phyloP scores from a whole-genome alignment of 306 rosid species.

The Prunus persica region Prunus_persica_NCBIv2 NC_034012.1:2375001-2375500 shows the following conservation, averaged over 20 bases:
- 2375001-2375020: slow-evolving; percentile 20
- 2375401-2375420: background rate
- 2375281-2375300: slow-evolving; percentile 49
- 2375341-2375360: background rate
- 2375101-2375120: background rate
- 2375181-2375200: slow-evolving; percentile 39
- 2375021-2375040: background rate
- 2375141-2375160: background rate
- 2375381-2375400: slow-evolving; percentile 33
- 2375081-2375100: background rate
- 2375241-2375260: slow-evolving; percentile 35
- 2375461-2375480: background rate
- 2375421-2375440: slow-evolving; percentile 9
- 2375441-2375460: slow-evolving; percentile 21
- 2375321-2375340: background rate
- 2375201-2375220: slow-evolving; percentile 39
- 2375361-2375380: slow-evolving; percentile 31
- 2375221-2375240: slow-evolving; percentile 29
- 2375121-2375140: background rate
- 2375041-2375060: slow-evolving; percentile 5
- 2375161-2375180: slow-evolving; percentile 45
- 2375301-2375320: background rate
- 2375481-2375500: slow-evolving; percentile 32
- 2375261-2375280: slow-evolving; percentile 46
- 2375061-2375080: slow-evolving; percentile 10